phyloP scores from a whole-genome alignment of 176 grass and related monocot species.

The Secale cereale region DNA sequence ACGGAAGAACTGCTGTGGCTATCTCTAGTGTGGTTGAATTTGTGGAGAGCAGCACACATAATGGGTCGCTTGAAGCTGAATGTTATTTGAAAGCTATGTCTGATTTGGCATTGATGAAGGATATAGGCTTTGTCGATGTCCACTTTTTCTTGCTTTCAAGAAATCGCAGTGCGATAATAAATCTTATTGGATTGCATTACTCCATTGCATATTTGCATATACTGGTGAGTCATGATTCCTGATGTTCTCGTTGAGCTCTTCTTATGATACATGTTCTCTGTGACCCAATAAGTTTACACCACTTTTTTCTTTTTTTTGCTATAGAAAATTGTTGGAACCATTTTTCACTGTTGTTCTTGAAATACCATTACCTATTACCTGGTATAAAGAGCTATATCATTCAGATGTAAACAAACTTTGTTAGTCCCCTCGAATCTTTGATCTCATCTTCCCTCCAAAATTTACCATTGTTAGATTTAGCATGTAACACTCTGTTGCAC shows the following conservation, averaged over 20 bases:
- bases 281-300: neutral
- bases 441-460: neutral
- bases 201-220: slow-evolving; percentile 45
- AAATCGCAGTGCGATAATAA: slow-evolving; percentile 49
- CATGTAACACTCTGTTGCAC: neutral
- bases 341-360: neutral
- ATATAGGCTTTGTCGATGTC: slow-evolving; percentile 54
- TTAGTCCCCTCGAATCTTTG: neutral
- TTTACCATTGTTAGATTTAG: neutral
- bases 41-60: slow-evolving; percentile 37
- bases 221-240: slow-evolving; percentile 44
- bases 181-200: slow-evolving; percentile 67
- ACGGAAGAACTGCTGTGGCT: slow-evolving; percentile 43
- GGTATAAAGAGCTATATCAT: slow-evolving; percentile 3
- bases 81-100: slow-evolving; percentile 60
- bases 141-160: slow-evolving; percentile 65
- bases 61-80: slow-evolving; percentile 61
- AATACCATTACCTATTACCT: neutral
- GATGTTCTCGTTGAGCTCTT: neutral
- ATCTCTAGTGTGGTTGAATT: slow-evolving; percentile 45
- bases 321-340: neutral
- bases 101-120: slow-evolving; percentile 36
- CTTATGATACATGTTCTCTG: neutral
- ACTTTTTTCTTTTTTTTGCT: slow-evolving; percentile 4
- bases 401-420: neutral